Base-by-base conservation (phyloP, 257 asterid genomes). In the Nicotiana undulata region DNA sequence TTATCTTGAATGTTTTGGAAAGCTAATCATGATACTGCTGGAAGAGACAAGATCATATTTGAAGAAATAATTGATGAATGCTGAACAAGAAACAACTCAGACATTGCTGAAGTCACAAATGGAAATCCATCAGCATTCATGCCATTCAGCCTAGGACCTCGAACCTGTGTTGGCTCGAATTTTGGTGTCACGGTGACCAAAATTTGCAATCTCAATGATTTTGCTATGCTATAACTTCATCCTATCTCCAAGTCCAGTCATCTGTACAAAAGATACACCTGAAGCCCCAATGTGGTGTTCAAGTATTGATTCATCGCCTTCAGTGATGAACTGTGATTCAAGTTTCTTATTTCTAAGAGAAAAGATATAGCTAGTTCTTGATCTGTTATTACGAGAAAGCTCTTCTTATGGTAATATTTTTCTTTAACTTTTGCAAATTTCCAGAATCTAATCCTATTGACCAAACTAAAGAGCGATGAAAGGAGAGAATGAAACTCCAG, bases 31-130 rank as follows among this genome's bases (percentile, higher is more conserved):
- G 87, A 86, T 51, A 6, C 15, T 9, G 86, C 85, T 77, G 22
- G 64, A 20, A 53, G 77, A 55, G 83, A 64, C 44, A 81, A 75
- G 37, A 83, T 92, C 37, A 79, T 93, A 12, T 31, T 85, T 28
- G 87, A 28, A 46, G 87, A 89, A 3, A 79, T 92, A 26, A 67
- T 92, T 2, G 91, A 90, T 59, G 94, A 92, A 83, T 92, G 94
- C 61, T 3, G 97, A 94, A 40, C 93, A 92, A 28, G 94, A 87
- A 83, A 88, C 93, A 8, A 86, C 93, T 11, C 83, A 67, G 76
- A 76, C 87, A 75, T 80, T 11, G 78, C 85, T 2, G 79, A 77
- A 40, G 86, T 83, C 6, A 78, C 86, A 24, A 86, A 81, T 34
- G 22, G 64, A 2, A 78, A 81, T 44, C 7, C 75, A 11, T 16